Evolutionary conservation across 345 rosid genomes (phyloP).

Genomic region (Combretum micranthum): DNA sequence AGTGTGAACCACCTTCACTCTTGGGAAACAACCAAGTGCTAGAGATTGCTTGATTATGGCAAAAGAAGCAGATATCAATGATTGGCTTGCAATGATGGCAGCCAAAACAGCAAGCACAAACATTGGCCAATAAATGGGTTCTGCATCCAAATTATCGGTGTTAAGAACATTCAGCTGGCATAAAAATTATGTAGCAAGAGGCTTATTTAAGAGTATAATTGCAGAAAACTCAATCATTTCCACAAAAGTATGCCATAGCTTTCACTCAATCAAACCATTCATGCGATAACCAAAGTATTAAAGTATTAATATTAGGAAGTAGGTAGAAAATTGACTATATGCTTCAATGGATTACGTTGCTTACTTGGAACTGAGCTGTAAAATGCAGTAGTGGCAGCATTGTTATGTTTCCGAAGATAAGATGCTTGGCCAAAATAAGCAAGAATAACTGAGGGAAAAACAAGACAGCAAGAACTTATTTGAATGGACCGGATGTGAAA

Average conservation of each 20-base stretch:
- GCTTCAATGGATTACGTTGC: too few relatives aligned
- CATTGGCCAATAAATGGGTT: constrained; percentile 42
- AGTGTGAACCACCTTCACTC: constrained; percentile 48
- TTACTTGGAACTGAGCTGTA: constrained; percentile 21
- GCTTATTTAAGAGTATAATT: too few relatives aligned
- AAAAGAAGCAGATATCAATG: constrained; percentile 52
- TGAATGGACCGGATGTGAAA: constrained; percentile 39
- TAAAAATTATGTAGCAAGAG: constrained; percentile 15
- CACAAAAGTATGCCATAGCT: too few relatives aligned
- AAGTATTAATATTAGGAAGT: too few relatives aligned
- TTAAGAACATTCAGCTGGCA: background rate
- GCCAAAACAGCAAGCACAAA: constrained; percentile 34
- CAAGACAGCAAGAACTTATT: constrained; percentile 27
- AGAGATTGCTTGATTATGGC: constrained; percentile 53
- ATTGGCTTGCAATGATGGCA: constrained; percentile 48
- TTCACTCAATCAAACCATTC: too few relatives aligned
- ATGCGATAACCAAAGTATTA: too few relatives aligned
- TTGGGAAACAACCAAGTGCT: constrained; percentile 45
- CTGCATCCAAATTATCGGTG: constrained; percentile 13
- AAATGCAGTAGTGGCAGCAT: constrained; percentile 13
- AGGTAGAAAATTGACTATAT: too few relatives aligned
- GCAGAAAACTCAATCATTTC: too few relatives aligned
- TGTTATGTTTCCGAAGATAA: constrained; percentile 17
- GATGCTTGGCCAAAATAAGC: constrained; percentile 33
- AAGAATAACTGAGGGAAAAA: constrained; percentile 33